Percentiles rank a stretch among this genome's conserved stretches.
Conservation (phyloP, 2,329 filamentous ascomycete species). For the Setomelanomma holmii region DNA sequence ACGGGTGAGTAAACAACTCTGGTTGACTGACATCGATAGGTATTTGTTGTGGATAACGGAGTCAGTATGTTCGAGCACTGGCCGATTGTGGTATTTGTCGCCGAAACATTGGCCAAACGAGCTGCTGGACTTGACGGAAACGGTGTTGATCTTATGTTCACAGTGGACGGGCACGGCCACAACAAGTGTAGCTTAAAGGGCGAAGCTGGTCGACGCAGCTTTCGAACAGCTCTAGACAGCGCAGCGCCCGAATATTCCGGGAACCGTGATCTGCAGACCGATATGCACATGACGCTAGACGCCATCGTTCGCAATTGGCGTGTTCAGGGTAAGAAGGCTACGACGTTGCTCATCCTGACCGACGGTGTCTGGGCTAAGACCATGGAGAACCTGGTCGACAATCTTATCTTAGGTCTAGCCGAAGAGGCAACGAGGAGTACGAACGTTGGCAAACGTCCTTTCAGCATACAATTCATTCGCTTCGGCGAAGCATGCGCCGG, state of each 20-base stretch:
- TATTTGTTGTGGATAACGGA: constrained; percentile 22
- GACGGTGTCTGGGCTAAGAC: constrained; percentile 16
- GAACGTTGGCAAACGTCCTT: constrained; percentile 6
- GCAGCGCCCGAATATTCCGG: constrained; percentile 6
- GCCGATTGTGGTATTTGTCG: constrained; percentile 19
- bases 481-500: constrained; percentile 10
- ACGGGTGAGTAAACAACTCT: too few relatives aligned
- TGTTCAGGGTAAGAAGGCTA: not conserved
- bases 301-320: constrained; percentile 7
- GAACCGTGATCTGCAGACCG: not conserved
- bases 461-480: constrained; percentile 25
- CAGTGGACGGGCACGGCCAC: constrained; percentile 1
- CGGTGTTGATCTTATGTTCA: constrained; percentile 25
- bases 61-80: constrained; percentile 18
- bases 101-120: constrained; percentile 20
- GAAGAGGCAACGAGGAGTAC: not conserved
- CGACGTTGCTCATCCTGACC: constrained; percentile 20
- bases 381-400: not conserved
- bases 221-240: not conserved
- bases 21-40: constrained; percentile 10
- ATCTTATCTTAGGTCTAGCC: constrained; percentile 10
- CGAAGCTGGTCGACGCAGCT: not conserved
- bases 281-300: not conserved
- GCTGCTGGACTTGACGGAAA: constrained; percentile 19
- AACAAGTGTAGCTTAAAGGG: not conserved